These are phyloP conservation scores for Orbilia quercus DNA, from an alignment of 2,329 filamentous ascomycete genomes.

Conservation along the genomic window DNA sequence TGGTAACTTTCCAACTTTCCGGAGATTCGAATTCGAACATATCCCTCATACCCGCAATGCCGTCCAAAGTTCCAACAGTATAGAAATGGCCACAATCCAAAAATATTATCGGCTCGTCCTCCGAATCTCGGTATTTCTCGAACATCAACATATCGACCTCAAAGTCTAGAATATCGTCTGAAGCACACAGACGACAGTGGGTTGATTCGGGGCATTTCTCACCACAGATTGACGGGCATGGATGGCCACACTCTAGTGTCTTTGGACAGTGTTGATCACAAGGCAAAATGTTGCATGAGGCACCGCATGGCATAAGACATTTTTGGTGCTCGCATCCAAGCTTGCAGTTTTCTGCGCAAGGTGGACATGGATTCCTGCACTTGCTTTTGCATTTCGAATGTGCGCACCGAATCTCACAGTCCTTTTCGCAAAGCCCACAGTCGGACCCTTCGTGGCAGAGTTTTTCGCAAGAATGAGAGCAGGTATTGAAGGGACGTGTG, in stretches of 20 bases:
- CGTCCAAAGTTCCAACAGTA: slow-evolving; percentile 72
- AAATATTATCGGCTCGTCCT: slow-evolving; percentile 73
- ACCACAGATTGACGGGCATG: slow-evolving; percentile 74
- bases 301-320: slow-evolving; percentile 69
- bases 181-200: slow-evolving; percentile 71
- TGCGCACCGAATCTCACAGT: slow-evolving; percentile 70
- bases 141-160: slow-evolving; percentile 71
- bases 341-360: slow-evolving; percentile 71
- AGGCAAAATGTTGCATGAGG: slow-evolving; percentile 75
- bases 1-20: slow-evolving; percentile 28
- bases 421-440: slow-evolving; percentile 66
- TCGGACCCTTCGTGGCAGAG: slow-evolving; percentile 67
- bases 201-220: slow-evolving; percentile 69
- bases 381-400: slow-evolving; percentile 70
- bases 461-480: slow-evolving; percentile 68
- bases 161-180: slow-evolving; percentile 64
- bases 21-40: slow-evolving; percentile 65
- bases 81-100: slow-evolving; percentile 74
- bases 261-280: slow-evolving; percentile 72
- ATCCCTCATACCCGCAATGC: slow-evolving; percentile 68
- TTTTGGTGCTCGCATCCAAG: slow-evolving; percentile 69
- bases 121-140: slow-evolving; percentile 69
- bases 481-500: slow-evolving; percentile 68
- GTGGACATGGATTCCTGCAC: slow-evolving; percentile 72
- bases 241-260: slow-evolving; percentile 70